These are phyloP conservation scores for Clavaria fumosa DNA, from an alignment of 768 basidiomycete species.

Conservation along the genomic window DNA sequence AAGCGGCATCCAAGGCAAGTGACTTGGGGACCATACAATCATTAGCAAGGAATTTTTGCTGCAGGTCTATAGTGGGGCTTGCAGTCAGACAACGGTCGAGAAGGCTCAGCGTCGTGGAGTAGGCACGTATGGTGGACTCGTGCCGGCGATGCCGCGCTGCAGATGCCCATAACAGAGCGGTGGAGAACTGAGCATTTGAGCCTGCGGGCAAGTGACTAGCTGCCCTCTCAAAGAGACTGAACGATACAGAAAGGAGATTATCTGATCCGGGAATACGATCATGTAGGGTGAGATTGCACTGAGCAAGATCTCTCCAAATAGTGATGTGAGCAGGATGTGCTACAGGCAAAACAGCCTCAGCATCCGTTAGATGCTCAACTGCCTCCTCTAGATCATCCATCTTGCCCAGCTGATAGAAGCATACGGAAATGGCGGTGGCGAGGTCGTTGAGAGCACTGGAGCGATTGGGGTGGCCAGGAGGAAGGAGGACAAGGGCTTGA, in stretches of 20 bases:
- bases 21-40: constrained; percentile 2
- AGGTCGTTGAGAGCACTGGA: background rate
- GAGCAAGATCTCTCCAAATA: constrained; percentile 1
- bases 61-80: constrained; percentile 1
- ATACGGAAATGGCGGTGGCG: background rate
- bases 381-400: constrained; percentile 6
- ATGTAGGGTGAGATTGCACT: background rate
- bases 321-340: background rate
- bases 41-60: constrained; percentile 1
- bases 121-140: constrained; percentile 1
- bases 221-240: constrained; percentile 1
- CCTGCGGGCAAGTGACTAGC: constrained; percentile 2
- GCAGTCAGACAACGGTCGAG: constrained; percentile 2
- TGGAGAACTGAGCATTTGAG: background rate
- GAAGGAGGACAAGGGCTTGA: background rate
- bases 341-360: background rate
- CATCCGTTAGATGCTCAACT: background rate
- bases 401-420: background rate
- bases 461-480: constrained; percentile 1
- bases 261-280: background rate
- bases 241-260: background rate
- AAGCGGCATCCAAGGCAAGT: constrained; percentile 8
- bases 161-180: constrained; percentile 2
- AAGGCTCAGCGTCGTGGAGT: background rate
- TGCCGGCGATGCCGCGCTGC: constrained; percentile 1